Conservation (phyloP, 371 early-diverging fungal genomes). For the Syncephalastrum monosporum region DNA sequence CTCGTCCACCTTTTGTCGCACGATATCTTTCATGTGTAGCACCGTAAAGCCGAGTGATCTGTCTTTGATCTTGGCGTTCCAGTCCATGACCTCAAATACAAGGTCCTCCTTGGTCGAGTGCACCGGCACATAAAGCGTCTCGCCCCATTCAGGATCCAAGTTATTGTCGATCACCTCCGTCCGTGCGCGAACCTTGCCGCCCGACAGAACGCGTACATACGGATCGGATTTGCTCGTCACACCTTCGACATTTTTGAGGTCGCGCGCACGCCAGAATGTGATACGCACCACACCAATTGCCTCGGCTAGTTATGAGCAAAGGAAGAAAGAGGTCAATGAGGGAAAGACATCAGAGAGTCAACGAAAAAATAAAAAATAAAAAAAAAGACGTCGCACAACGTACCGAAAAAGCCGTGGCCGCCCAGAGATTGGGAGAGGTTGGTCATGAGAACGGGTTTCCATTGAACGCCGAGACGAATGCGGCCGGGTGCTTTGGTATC, state of each 20-base stretch:
- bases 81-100: conserved; percentile 77
- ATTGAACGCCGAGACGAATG: conserved; percentile 48
- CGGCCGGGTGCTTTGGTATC: conserved; percentile 35
- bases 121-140: conserved; percentile 71
- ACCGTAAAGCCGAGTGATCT: conserved; percentile 63
- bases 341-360: not conserved
- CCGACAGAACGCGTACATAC: conserved; percentile 69
- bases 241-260: conserved; percentile 63
- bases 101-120: conserved; percentile 65
- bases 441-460: conserved; percentile 57
- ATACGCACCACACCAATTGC: conserved; percentile 83
- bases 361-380: too few relatives aligned
- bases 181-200: conserved; percentile 57
- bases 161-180: conserved; percentile 72
- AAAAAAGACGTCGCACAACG: conserved; percentile 1
- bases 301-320: conserved; percentile 28
- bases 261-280: conserved; percentile 69
- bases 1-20: conserved; percentile 34
- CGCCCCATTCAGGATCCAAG: conserved; percentile 87
- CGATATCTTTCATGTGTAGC: conserved; percentile 42
- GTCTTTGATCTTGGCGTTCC: conserved; percentile 62
- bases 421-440: conserved; percentile 38
- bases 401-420: conserved; percentile 38
- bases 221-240: conserved; percentile 76
- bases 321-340: not conserved